Evolutionary conservation across 371 early-diverging fungal species (phyloP).

Genomic region (Mortierella sp.): DNA sequence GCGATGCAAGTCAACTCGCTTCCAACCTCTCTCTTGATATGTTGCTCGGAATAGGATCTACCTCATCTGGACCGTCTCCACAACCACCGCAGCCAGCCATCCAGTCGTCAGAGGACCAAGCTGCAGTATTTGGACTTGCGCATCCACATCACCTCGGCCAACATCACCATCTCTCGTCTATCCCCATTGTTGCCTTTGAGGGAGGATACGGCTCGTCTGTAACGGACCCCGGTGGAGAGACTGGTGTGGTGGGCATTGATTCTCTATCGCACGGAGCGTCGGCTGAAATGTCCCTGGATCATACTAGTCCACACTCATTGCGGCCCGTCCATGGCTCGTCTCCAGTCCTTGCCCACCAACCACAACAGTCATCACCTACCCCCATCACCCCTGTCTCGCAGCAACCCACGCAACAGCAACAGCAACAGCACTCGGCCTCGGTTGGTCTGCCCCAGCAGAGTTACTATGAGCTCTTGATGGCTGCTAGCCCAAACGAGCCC

Average conservation of each 20-base stretch:
- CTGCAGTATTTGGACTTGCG: constrained; percentile 12
- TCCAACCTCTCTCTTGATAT: constrained; percentile 33
- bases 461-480: constrained; percentile 44
- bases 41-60: constrained; percentile 31
- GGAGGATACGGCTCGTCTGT: constrained; percentile 14
- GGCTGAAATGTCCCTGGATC: no score
- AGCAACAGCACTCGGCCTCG: constrained; percentile 2
- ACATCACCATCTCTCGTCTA: constrained; percentile 22
- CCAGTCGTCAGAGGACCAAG: constrained; percentile 4
- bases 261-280: no score
- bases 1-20: constrained; percentile 14
- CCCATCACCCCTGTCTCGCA: constrained; percentile 15
- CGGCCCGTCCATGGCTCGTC: no score
- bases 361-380: not conserved
- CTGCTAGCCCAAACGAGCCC: constrained; percentile 37
- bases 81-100: not conserved
- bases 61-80: not conserved
- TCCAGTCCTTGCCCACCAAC: no score
- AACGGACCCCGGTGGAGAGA: not conserved
- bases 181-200: constrained; percentile 21
- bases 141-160: constrained; percentile 16
- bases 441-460: constrained; percentile 22
- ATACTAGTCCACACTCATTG: no score
- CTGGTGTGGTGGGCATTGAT: no score
- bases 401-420: constrained; percentile 2